Evolutionary conservation across 306 rosid species (phyloP).

Genomic region (Trichosanthes truncata): DNA sequence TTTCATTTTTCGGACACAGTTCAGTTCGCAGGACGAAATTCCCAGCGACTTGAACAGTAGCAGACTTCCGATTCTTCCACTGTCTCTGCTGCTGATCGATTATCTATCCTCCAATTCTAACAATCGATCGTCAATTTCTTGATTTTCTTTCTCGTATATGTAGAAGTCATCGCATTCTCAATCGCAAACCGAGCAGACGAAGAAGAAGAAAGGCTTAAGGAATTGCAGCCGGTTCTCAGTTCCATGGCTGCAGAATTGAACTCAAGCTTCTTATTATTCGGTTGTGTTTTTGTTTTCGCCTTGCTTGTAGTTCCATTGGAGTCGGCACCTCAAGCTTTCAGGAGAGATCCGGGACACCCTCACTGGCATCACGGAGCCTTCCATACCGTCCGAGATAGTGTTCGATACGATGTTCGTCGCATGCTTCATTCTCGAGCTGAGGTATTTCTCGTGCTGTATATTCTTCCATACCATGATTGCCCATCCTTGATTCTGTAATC

Average conservation of each 20-base stretch:
- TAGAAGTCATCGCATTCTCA: not conserved
- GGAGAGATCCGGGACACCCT: slow-evolving; percentile 53
- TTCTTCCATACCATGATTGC: not conserved
- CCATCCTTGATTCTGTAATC: not conserved
- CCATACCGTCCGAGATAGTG: slow-evolving; percentile 68
- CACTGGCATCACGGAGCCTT: slow-evolving; percentile 99
- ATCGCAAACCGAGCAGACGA: not conserved
- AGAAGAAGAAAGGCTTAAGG: not conserved
- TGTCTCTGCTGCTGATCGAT: not conserved
- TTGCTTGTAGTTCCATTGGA: slow-evolving; percentile 44
- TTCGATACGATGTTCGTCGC: slow-evolving; percentile 84
- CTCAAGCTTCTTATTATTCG: slow-evolving; percentile 10
- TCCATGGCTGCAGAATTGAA: slow-evolving; percentile 20
- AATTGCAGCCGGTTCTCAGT: slow-evolving; percentile 11
- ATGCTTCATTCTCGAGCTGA: slow-evolving; percentile 97
- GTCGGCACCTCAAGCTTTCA: slow-evolving; percentile 73
- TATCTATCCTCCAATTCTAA: not conserved
- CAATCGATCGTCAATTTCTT: not conserved
- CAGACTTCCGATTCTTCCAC: not conserved
- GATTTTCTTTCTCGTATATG: not conserved
- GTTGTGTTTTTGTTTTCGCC: slow-evolving; percentile 21
- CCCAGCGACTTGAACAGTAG: not conserved
- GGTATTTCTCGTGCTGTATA: slow-evolving; percentile 24
- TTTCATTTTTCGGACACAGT: not conserved
- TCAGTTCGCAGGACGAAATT: not conserved